phyloP scores from a whole-genome alignment of 1,284 basidiomycete genomes.

The Ceratobasidium sp. region DNA sequence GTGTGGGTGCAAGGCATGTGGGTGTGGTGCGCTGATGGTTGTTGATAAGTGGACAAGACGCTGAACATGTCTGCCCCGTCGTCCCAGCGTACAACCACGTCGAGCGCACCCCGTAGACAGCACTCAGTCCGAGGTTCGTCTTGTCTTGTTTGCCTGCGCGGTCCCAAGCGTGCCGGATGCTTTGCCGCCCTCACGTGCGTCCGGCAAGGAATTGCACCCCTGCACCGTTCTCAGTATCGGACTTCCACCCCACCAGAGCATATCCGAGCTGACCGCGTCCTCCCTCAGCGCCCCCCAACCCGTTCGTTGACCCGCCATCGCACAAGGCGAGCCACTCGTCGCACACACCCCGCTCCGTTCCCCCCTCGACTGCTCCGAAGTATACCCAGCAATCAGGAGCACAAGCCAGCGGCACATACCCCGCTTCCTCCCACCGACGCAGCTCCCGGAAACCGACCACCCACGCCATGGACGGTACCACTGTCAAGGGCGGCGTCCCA shows the following conservation, averaged over 20 bases:
- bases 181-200: conserved; percentile 20
- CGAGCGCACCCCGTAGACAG: neutral
- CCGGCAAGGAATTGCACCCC: neutral
- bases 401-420: neutral
- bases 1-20: conserved; percentile 16
- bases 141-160: neutral
- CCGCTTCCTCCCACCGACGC: neutral
- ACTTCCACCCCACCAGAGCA: too few species aligned
- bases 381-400: neutral
- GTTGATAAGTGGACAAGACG: conserved; percentile 35
- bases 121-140: conserved; percentile 15
- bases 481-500: conserved; percentile 2
- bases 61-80: conserved; percentile 29
- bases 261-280: conserved; percentile 24
- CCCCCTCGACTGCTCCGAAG: neutral
- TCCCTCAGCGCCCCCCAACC: conserved; percentile 6
- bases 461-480: conserved; percentile 6
- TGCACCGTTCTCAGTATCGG: neutral
- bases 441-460: conserved; percentile 23
- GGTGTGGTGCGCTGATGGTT: conserved; percentile 10
- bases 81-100: conserved; percentile 10
- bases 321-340: conserved; percentile 4
- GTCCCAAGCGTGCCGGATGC: neutral
- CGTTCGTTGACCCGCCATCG: neutral
- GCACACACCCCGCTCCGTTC: neutral